phyloP scores from a whole-genome alignment of 257 asterid genomes.

The Scutellaria galericulata region DNA sequence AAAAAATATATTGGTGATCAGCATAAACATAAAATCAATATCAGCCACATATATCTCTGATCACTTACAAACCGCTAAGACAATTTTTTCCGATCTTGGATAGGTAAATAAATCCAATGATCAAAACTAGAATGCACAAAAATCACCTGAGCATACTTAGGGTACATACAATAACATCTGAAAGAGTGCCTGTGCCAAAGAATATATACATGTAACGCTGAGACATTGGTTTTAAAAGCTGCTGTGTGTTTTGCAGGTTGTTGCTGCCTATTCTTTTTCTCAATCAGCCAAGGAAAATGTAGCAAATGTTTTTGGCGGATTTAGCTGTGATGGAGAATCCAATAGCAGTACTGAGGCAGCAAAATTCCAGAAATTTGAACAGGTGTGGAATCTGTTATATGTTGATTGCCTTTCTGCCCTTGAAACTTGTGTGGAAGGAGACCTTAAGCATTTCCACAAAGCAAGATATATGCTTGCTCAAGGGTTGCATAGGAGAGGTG shows the following conservation, averaged over 20 bases:
- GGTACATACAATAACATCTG: too few species aligned
- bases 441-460: slow-evolving; percentile 96
- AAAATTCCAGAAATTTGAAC: slow-evolving; percentile 50
- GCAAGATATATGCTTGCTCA: slow-evolving; percentile 96
- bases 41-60: slow-evolving; percentile 21
- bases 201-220: too few species aligned
- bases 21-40: slow-evolving; percentile 25
- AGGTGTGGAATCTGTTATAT: slow-evolving; percentile 82
- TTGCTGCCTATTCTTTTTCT: slow-evolving; percentile 70
- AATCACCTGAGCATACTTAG: too few species aligned
- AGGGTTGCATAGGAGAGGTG: slow-evolving; percentile 83
- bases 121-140: too few species aligned
- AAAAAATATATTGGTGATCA: slow-evolving; percentile 18
- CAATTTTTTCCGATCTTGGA: too few species aligned
- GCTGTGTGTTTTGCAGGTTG: slow-evolving; percentile 60
- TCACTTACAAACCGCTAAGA: slow-evolving; percentile 24
- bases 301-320: slow-evolving; percentile 46
- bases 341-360: slow-evolving; percentile 40
- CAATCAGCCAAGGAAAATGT: slow-evolving; percentile 64
- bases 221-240: slow-evolving; percentile 15
- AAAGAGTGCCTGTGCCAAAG: too few species aligned
- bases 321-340: slow-evolving; percentile 43
- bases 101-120: too few species aligned
- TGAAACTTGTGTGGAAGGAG: slow-evolving; percentile 94
- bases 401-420: slow-evolving; percentile 91